Percentiles rank a stretch among this genome's conserved stretches.
phyloP scores from a whole-genome alignment of 352 stramenopile species.

The Globisporangium paroecandrum region DNA sequence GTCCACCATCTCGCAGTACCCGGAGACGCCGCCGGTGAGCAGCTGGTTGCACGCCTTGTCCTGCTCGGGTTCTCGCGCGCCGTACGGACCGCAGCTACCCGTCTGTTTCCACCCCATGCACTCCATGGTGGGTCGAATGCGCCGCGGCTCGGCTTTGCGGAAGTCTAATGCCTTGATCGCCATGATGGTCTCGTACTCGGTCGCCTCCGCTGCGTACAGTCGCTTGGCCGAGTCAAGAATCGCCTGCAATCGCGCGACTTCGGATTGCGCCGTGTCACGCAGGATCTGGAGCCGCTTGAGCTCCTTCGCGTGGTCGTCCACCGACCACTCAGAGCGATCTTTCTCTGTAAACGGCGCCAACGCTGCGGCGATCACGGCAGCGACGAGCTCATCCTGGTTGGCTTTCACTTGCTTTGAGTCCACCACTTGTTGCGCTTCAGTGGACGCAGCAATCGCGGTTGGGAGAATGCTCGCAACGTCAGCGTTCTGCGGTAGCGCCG shows the following conservation, averaged over 20 bases:
- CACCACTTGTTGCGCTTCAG: not conserved
- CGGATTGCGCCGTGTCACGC: constrained; percentile 33
- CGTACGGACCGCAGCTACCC: constrained; percentile 36
- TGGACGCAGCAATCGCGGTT: not conserved
- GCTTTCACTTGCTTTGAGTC: not conserved
- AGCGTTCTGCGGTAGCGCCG: not conserved
- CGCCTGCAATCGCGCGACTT: constrained; percentile 31
- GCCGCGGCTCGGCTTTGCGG: constrained; percentile 25
- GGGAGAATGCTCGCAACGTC: not conserved
- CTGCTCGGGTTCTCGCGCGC: constrained; percentile 39
- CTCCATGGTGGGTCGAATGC: constrained; percentile 35
- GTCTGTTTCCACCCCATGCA: constrained; percentile 72
- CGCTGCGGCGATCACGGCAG: constrained; percentile 15
- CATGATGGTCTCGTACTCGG: constrained; percentile 32
- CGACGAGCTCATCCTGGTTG: constrained; percentile 13
- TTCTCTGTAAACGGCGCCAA: constrained; percentile 16
- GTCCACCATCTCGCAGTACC: constrained; percentile 70
- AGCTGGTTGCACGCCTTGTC: constrained; percentile 52
- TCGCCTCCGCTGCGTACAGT: constrained; percentile 31
- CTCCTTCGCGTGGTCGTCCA: constrained; percentile 24
- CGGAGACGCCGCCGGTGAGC: constrained; percentile 36
- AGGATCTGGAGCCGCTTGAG: constrained; percentile 34
- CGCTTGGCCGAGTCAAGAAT: constrained; percentile 30
- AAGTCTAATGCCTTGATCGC: constrained; percentile 33
- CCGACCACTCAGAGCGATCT: constrained; percentile 16